Base-by-base conservation (phyloP, 2,329 filamentous ascomycete species). In the Basipetospora sp. region DNA sequence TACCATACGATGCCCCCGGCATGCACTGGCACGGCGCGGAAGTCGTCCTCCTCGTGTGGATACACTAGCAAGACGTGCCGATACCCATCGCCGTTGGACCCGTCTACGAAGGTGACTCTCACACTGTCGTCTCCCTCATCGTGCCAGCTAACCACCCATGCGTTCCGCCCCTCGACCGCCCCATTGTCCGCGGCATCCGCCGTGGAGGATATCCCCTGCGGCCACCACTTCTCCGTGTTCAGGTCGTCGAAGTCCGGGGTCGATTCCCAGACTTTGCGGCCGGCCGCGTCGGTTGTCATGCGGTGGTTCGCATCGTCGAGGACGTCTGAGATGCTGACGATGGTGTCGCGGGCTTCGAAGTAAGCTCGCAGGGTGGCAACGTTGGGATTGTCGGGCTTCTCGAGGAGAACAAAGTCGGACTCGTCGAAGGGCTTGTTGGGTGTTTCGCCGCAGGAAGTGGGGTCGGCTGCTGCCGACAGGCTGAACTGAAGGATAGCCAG, bases 1-100 rank as follows among this genome's bases (percentile, higher is more conserved):
- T 57, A 59, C 56, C 54, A 58, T 37, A 50, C 44, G 13, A 58
- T 52, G 2, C 55, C 56, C 2, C 56, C 55, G 2, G 55, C 55
- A 42, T 59, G 55, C 13, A 57, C 41, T 2, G 43, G 43, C 5
- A 59, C 51, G 11, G 45, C 43, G 11, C 46, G 43, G 41, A 58
- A 59, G 41, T 55, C 42, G 26, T 56, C 54, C 10, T 46, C 44
- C 2, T 46, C 50, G 32, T 45, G 47, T 0, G 56, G 56, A 22
- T 56, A 50, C 6, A 59, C 56, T 1, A 59, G 49, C 26, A 56
- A 43, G 9, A 49, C 52, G 42, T 57, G 52, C 16, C 54, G 50
- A 36, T 56, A 58, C 39, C 45, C 49, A 25, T 25, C 22, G n/a
- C n/a, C n/a, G 8, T 19, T 36, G 15, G 41, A 35, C 28, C 45